Percentiles rank a stretch among this genome's conserved stretches.
Conservation (phyloP, 1,139 yeast genomes). For the Taphrina flavorubra region DNA sequence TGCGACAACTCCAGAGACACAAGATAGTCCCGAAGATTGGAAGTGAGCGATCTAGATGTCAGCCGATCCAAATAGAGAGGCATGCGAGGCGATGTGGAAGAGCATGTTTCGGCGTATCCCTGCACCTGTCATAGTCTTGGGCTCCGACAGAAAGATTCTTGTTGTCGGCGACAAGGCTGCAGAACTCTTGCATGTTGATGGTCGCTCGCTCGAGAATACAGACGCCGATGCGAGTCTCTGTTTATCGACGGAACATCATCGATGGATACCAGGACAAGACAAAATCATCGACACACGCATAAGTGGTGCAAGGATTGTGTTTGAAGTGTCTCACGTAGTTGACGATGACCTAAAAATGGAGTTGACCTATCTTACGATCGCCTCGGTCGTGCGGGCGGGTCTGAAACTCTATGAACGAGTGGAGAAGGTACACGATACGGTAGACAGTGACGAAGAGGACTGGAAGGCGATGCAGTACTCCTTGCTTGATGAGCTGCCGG, state of each 20-base stretch:
- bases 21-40: too few species aligned
- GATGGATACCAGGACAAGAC: constrained; percentile 17
- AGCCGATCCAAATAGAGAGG: background rate
- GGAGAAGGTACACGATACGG: background rate
- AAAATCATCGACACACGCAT: constrained; percentile 29
- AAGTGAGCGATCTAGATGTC: background rate
- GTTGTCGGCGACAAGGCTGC: constrained; percentile 31
- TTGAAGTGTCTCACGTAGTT: constrained; percentile 9
- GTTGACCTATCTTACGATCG: constrained; percentile 18
- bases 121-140: constrained; percentile 23
- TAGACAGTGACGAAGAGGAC: constrained; percentile 19
- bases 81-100: constrained; percentile 10
- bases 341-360: background rate
- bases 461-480: constrained; percentile 18
- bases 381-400: background rate
- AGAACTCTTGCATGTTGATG: background rate
- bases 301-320: constrained; percentile 12
- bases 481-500: constrained; percentile 32
- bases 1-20: too few species aligned
- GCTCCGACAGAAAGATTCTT: constrained; percentile 1
- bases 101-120: constrained; percentile 17
- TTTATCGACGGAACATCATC: constrained; percentile 8
- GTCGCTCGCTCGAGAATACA: constrained; percentile 4
- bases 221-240: constrained; percentile 12
- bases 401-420: background rate